A percentile compares a stretch with the other conserved stretches of the same genome.
Evolutionary conservation across 495 filamentous ascomycete species (phyloP).

Genomic region (Talaromyces borbonicus): DNA sequence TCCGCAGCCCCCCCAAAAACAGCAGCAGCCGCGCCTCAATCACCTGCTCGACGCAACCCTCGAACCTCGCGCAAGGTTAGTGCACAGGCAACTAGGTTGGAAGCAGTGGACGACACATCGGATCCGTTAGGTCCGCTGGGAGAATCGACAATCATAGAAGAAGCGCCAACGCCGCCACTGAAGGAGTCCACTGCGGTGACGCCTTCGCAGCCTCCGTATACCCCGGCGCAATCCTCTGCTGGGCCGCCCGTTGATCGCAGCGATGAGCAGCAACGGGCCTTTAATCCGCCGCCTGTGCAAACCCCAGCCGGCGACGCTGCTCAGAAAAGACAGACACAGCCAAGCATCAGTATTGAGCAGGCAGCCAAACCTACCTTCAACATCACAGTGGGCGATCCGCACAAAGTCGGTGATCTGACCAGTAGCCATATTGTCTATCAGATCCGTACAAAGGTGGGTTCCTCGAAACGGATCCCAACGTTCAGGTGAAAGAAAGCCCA

Average conservation of each 20-base stretch:
- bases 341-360: slow-evolving; percentile 79
- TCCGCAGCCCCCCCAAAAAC: slow-evolving; percentile 25
- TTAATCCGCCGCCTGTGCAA: slow-evolving; percentile 68
- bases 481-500: too few species aligned
- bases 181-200: slow-evolving; percentile 66
- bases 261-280: slow-evolving; percentile 52
- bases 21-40: slow-evolving; percentile 27
- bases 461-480: too few species aligned
- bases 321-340: slow-evolving; percentile 53
- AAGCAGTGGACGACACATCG: slow-evolving; percentile 82
- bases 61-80: slow-evolving; percentile 63
- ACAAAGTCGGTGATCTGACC: slow-evolving; percentile 94
- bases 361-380: slow-evolving; percentile 83
- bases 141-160: slow-evolving; percentile 46
- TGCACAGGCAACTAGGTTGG: slow-evolving; percentile 71
- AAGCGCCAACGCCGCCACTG: slow-evolving; percentile 78
- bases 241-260: slow-evolving; percentile 46
- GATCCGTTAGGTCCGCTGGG: slow-evolving; percentile 87
- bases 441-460: slow-evolving; percentile 74
- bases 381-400: slow-evolving; percentile 92
- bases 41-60: slow-evolving; percentile 40
- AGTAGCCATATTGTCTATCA: slow-evolving; percentile 97
- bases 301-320: slow-evolving; percentile 36
- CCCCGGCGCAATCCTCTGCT: slow-evolving; percentile 38
- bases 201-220: slow-evolving; percentile 42